These are phyloP conservation scores for Hansenula lynferdii DNA, from an alignment of 1,139 yeast genomes.

Conservation along the genomic window DNA sequence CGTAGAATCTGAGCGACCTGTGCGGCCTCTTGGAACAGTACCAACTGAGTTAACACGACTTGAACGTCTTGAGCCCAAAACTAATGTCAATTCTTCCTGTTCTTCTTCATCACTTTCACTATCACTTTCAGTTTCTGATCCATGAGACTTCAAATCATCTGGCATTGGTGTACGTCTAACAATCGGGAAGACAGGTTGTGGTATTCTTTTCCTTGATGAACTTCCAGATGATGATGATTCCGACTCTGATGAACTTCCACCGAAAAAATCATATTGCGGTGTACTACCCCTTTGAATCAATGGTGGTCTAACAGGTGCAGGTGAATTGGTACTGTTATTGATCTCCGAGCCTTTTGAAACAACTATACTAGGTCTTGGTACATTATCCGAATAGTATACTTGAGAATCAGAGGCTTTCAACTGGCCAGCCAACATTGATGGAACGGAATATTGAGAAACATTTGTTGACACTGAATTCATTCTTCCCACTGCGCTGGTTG, in stretches of 20 bases:
- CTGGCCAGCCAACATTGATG: constrained; percentile 6
- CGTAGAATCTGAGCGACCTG: too few species aligned
- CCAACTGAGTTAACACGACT: constrained; percentile 2
- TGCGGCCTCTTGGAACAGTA: not conserved
- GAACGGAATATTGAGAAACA: constrained; percentile 3
- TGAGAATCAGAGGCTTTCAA: constrained; percentile 8
- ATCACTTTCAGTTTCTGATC: not conserved
- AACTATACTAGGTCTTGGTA: not conserved
- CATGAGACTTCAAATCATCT: not conserved
- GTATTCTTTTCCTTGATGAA: not conserved
- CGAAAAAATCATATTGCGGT: constrained; percentile 2
- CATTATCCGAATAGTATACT: not conserved
- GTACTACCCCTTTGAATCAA: constrained; percentile 1
- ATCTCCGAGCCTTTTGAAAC: not conserved
- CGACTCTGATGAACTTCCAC: constrained; percentile 1
- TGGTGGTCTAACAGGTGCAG: constrained; percentile 1
- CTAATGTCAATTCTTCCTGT: constrained; percentile 3
- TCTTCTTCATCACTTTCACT: constrained; percentile 4
- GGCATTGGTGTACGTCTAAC: not conserved
- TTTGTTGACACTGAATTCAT: not conserved
- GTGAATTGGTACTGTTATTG: too few species aligned
- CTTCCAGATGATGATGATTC: not conserved
- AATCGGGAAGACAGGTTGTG: not conserved
- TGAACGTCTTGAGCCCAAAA: constrained; percentile 2
- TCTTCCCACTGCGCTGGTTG: not conserved